Evolutionary conservation across 202 grass and related monocot species (phyloP), one percentile per base, ranked within the genome.

Genomic region (Eragrostis tef): DNA sequence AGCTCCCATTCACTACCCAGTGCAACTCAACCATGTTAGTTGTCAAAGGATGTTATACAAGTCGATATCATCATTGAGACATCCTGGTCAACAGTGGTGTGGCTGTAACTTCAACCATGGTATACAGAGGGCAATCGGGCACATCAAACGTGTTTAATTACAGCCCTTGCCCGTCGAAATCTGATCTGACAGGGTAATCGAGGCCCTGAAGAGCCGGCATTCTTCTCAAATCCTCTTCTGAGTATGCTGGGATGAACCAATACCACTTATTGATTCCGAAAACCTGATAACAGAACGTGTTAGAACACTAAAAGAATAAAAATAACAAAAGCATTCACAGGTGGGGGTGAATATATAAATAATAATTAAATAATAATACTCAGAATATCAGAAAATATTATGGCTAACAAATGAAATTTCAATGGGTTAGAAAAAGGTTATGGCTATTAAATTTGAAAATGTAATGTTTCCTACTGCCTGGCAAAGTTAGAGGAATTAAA

Each of bases 211-310:
- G 78, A 70, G 81, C 88, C 1, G 88, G 78, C 57, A 89, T 87
- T 87, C 86, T 93, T 91, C 88, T 89, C 5, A 91, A 74, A 79
- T 97, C 93, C 53, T 97, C 93, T 53, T 91, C 93, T 67, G 93
- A 89, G 75, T 93, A 97, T 47, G 81, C 77, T 0, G 93, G 93
- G 47, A 97, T 87, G 78, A 93, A 93, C 93, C 93, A 97, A 81
- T 91, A 97, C 64, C 84, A 86, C 77, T 82, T 93, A 43, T 97
- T 87, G 4, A 81, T 86, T 75, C 93, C 93, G 79, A 97, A 97
- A 50, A 97, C 93, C 93, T 97, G 51, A 73, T 76, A 75, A 60
- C 42, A 80, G 70, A 68, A 86, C 50, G 57, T 74, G 42, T 26
- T 67, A 67, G 5, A 50, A 64, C 65, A 34, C 7, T 6, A 65